These are phyloP conservation scores for Colletotrichum sublineola DNA, from an alignment of 2,329 filamentous ascomycete genomes.

Conservation along the genomic window DNA sequence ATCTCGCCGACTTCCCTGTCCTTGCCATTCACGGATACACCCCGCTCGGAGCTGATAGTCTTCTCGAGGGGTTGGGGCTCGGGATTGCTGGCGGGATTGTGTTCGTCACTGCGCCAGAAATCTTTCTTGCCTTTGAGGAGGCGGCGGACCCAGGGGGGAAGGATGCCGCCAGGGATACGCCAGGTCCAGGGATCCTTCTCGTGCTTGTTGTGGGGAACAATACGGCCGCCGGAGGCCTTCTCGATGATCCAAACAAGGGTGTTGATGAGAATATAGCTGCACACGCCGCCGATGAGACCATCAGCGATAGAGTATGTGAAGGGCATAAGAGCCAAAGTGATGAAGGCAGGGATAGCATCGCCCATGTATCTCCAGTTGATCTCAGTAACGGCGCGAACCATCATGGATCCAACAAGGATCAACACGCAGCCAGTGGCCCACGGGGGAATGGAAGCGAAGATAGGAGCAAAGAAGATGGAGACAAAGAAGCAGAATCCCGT, in stretches of 20 bases:
- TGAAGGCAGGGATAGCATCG: constrained; percentile 86
- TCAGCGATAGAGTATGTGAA: constrained; percentile 92
- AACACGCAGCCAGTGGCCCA: constrained; percentile 94
- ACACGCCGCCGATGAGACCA: constrained; percentile 84
- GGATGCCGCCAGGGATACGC: constrained; percentile 78
- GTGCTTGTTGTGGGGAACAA: constrained; percentile 81
- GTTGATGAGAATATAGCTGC: constrained; percentile 83
- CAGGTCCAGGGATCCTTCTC: constrained; percentile 86
- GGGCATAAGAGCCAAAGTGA: constrained; percentile 88
- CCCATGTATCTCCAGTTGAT: constrained; percentile 93
- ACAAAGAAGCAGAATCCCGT: constrained; percentile 89
- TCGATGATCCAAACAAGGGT: constrained; percentile 77
- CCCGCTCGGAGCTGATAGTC: constrained; percentile 41
- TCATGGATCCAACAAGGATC: constrained; percentile 88
- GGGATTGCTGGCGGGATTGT: constrained; percentile 43
- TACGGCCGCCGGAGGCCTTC: constrained; percentile 74
- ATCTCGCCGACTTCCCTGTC: constrained; percentile 39
- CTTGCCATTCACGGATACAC: constrained; percentile 34
- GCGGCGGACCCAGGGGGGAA: constrained; percentile 80
- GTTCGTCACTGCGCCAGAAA: constrained; percentile 72
- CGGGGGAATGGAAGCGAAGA: constrained; percentile 89
- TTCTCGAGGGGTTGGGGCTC: constrained; percentile 44
- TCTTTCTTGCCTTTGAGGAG: constrained; percentile 76
- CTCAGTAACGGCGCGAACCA: constrained; percentile 81
- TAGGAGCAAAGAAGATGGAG: constrained; percentile 89